phyloP scores from a whole-genome alignment of 176 grass and related monocot species.

The Cenchrus purpureus region DNA sequence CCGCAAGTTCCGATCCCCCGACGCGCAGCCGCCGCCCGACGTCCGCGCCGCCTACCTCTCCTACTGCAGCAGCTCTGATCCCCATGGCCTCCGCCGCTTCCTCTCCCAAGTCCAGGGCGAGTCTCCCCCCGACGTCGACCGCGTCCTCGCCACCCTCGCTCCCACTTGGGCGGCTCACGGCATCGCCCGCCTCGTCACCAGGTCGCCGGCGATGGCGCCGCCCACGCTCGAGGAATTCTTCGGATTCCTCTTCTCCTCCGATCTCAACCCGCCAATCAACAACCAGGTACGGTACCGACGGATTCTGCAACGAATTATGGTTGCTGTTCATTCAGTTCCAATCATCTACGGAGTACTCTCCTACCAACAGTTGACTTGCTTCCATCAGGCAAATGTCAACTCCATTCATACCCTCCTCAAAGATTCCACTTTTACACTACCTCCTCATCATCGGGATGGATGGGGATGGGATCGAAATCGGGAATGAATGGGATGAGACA shows the following conservation, averaged over 20 bases:
- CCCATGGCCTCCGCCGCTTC: constrained; percentile 50
- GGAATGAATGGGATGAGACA: background rate
- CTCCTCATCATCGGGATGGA: background rate
- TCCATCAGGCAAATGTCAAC: background rate
- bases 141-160: constrained; percentile 40
- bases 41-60: constrained; percentile 52
- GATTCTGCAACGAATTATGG: too few species aligned
- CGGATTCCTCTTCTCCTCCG: constrained; percentile 65
- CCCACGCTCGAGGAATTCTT: constrained; percentile 67
- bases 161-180: background rate
- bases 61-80: background rate
- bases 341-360: background rate
- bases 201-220: background rate
- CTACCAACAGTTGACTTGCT: background rate
- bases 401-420: background rate
- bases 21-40: constrained; percentile 64
- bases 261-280: constrained; percentile 69
- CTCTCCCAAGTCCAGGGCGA: constrained; percentile 54
- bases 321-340: too few species aligned
- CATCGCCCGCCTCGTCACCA: constrained; percentile 44
- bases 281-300: constrained; percentile 10
- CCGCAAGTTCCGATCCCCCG: constrained; percentile 73
- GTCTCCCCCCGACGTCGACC: constrained; percentile 44
- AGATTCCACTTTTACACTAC: background rate
- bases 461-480: too few species aligned